Percentiles rank a stretch among this genome's conserved stretches.
Conservation (phyloP, 352 stramenopile species). For the Globisporangium emineosum region DNA sequence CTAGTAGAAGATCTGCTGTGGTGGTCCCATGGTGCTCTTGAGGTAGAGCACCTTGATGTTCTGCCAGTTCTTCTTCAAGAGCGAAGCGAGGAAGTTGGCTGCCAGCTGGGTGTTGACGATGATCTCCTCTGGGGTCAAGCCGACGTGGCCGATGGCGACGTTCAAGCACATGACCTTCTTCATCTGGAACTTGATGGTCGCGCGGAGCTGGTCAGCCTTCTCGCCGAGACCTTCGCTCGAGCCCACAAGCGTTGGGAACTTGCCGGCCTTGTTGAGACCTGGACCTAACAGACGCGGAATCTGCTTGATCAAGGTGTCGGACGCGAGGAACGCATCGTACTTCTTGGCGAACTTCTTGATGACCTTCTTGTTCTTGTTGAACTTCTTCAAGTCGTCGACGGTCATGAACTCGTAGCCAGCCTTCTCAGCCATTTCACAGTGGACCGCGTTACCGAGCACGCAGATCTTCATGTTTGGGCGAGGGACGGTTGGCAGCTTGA, state of each 20-base stretch:
- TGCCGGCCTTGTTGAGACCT: conserved; percentile 98
- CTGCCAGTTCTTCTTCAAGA: conserved; percentile 99
- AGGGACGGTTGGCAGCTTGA: conserved; percentile 97
- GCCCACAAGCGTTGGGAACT: conserved; percentile 98
- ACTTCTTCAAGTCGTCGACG: conserved; percentile 99
- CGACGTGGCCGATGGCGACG: conserved; percentile 97
- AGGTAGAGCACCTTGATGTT: conserved; percentile 99
- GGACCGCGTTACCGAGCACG: conserved; percentile 98
- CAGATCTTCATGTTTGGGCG: conserved; percentile 96
- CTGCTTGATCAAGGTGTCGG: conserved; percentile 99
- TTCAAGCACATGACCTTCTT: conserved; percentile 99
- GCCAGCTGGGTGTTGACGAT: conserved; percentile 98
- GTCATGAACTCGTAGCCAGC: conserved; percentile 98
- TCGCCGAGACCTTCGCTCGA: conserved; percentile 95
- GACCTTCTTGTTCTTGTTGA: conserved; percentile 99
- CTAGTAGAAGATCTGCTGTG: conserved; percentile 99
- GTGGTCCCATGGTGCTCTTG: conserved; percentile 98
- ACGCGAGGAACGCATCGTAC: conserved; percentile 99
- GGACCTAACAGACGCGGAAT: conserved; percentile 99
- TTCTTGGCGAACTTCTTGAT: conserved; percentile 99
- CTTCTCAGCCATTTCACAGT: conserved; percentile 98
- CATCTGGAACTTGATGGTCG: conserved; percentile 99
- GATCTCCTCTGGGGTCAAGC: conserved; percentile 94
- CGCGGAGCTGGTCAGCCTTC: conserved; percentile 97
- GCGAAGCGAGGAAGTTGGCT: conserved; percentile 98